Conservation (phyloP, 2,329 filamentous ascomycete genomes). For the Fusarium papillatum region DNA sequence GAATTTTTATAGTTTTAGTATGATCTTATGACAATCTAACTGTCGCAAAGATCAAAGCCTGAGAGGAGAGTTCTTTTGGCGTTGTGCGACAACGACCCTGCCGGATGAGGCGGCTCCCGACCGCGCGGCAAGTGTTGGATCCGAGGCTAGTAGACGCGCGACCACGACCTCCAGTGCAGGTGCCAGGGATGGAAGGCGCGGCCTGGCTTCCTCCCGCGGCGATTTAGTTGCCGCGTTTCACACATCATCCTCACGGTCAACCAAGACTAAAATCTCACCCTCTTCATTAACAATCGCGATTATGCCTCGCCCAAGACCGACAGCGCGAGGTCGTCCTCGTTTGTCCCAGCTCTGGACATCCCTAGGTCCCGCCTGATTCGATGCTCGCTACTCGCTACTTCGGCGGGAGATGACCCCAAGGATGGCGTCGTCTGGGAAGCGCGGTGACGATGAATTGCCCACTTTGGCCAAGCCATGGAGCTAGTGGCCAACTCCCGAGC, state of each 20-base stretch:
- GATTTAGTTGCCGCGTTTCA: background rate
- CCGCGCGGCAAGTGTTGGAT: conserved; percentile 2
- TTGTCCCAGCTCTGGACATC: background rate
- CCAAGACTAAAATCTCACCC: conserved; percentile 4
- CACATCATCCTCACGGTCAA: background rate
- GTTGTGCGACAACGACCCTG: background rate
- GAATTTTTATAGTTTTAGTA: no score
- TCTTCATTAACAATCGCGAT: background rate
- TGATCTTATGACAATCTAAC: no score
- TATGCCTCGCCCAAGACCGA: background rate
- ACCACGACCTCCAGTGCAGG: background rate
- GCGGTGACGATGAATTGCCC: background rate
- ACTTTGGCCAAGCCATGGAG: background rate
- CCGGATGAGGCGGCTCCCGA: background rate
- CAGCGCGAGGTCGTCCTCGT: background rate
- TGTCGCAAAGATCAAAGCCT: no score
- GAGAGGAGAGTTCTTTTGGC: no score
- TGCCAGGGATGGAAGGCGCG: background rate
- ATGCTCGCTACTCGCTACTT: background rate
- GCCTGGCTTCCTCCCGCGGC: background rate
- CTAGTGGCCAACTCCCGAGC: conserved; percentile 9
- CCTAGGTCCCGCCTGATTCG: background rate
- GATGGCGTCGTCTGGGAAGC: background rate
- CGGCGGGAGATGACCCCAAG: background rate
- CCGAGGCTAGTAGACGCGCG: background rate